Evolutionary conservation across 306 rosid species (phyloP), one percentile per base, ranked within the genome.

Genomic region (Vigna radiata): DNA sequence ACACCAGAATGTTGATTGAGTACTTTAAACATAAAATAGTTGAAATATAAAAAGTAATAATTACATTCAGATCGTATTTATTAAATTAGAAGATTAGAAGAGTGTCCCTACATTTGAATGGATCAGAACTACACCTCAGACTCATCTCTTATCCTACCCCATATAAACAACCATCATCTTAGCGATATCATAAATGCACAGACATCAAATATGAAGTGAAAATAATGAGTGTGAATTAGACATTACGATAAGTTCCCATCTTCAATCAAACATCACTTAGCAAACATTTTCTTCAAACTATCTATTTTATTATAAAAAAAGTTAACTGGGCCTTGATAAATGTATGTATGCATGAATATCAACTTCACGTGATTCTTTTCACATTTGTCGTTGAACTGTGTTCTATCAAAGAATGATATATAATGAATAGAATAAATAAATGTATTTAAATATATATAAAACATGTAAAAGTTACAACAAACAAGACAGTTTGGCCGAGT

Each of bases 401-500:
- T 6, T 37, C 43, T 37, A 7, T 7, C 7, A 37, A 7, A 7
- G 6, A 33, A 1, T 33, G 39, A 6, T 33, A 1, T 7, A 25
- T 25, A 25, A 25, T 25, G 3, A 25, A 2, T 2, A 0, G 27
- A 25, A 25, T 25, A 2, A 25, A 1, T 21, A 21, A 21, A 21
- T 21, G 0, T 21, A 21, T 21, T 21, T 21, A 21, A 1, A 25
- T 25, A 25, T 2, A 25, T 2, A 25, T 25, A 25, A 23, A 2
- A 3, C 4, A 29, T 29, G 5, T 25, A 29, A 29, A 0, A 0
- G 3, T 29, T 29, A 3, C 3, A 29, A 29, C 5, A 29, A 4
- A 0, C 0, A 29, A 29, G 86, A 90, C 91, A 90, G 96, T 90
- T 90, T 88, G 96, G 93, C 96, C 91, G 93, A 90, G 96, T 90